Evolutionary conservation across 2,329 filamentous ascomycete genomes (phyloP).

Genomic region (Truncatella angustata): DNA sequence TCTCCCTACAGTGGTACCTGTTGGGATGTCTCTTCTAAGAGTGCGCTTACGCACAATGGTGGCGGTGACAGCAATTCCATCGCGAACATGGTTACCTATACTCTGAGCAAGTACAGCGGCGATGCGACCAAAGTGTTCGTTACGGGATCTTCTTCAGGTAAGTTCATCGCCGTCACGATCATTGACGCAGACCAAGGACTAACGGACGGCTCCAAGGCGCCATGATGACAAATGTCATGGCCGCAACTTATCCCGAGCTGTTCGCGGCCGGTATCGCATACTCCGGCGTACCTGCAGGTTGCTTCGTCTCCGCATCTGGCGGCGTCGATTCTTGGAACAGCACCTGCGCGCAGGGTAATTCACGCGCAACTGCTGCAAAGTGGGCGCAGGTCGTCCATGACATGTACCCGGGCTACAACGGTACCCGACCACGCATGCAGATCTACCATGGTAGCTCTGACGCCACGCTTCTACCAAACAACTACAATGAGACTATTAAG

Average conservation of each 20-base stretch:
- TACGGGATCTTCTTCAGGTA: conserved; percentile 33
- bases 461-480: conserved; percentile 19
- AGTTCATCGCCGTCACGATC: conserved; percentile 37
- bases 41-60: conserved; percentile 32
- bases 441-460: conserved; percentile 28
- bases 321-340: conserved; percentile 46
- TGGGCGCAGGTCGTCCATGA: conserved; percentile 47
- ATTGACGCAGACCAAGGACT: no score
- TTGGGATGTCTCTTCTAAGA: conserved; percentile 55
- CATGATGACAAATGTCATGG: conserved; percentile 48
- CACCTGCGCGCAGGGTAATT: conserved; percentile 45
- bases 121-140: conserved; percentile 31
- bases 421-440: conserved; percentile 25
- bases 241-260: conserved; percentile 43
- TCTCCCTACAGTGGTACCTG: conserved; percentile 48
- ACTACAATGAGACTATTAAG: conserved; percentile 27
- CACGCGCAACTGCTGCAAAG: conserved; percentile 37
- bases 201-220: no score
- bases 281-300: conserved; percentile 41
- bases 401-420: conserved; percentile 30
- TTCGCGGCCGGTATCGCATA: conserved; percentile 43
- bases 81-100: conserved; percentile 35
- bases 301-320: conserved; percentile 36
- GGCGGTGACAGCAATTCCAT: conserved; percentile 36
- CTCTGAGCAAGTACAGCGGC: conserved; percentile 27